Conservation (phyloP, 208 protist species). For the Trypanosoma scelopori region DNA sequence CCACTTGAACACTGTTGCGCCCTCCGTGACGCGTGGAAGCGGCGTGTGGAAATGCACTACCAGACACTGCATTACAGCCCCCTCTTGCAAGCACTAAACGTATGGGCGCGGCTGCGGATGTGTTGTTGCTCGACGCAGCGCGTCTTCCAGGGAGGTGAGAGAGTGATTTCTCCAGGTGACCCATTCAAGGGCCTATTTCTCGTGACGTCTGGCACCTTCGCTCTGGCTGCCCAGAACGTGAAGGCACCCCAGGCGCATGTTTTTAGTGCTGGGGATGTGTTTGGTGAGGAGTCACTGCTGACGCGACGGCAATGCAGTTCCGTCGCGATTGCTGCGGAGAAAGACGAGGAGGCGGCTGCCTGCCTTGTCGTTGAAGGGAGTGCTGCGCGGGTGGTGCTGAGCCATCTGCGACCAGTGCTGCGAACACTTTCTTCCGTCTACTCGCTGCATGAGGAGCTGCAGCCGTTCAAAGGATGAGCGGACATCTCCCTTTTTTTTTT, state of each 20-base stretch:
- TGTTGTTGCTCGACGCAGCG: constrained; percentile 39
- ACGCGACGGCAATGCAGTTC: constrained; percentile 47
- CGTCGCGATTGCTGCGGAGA: constrained; percentile 48
- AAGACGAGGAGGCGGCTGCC: constrained; percentile 13
- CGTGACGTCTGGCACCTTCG: constrained; percentile 44
- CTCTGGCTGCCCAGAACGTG: constrained; percentile 12
- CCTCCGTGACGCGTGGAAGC: constrained; percentile 34
- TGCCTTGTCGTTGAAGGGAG: constrained; percentile 35
- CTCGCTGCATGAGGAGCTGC: constrained; percentile 61
- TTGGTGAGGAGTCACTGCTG: constrained; percentile 58
- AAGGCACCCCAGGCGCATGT: constrained; percentile 25
- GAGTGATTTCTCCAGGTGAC: constrained; percentile 37
- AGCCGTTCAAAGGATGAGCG: constrained; percentile 14
- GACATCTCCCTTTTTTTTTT: too few relatives aligned
- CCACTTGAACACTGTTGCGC: constrained; percentile 41
- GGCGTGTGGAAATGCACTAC: constrained; percentile 33
- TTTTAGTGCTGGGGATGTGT: constrained; percentile 50
- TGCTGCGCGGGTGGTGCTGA: constrained; percentile 42
- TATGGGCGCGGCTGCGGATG: constrained; percentile 50
- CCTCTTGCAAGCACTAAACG: constrained; percentile 51
- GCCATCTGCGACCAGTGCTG: constrained; percentile 40
- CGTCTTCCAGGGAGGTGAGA: constrained; percentile 25
- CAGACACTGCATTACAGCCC: constrained; percentile 35
- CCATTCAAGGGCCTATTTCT: constrained; percentile 34
- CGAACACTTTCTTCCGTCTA: constrained; percentile 41